Percentiles rank a stretch among this genome's conserved stretches.
phyloP scores from a whole-genome alignment of 2,329 filamentous ascomycete genomes.

The Zymoseptoria pseudotritici region DNA sequence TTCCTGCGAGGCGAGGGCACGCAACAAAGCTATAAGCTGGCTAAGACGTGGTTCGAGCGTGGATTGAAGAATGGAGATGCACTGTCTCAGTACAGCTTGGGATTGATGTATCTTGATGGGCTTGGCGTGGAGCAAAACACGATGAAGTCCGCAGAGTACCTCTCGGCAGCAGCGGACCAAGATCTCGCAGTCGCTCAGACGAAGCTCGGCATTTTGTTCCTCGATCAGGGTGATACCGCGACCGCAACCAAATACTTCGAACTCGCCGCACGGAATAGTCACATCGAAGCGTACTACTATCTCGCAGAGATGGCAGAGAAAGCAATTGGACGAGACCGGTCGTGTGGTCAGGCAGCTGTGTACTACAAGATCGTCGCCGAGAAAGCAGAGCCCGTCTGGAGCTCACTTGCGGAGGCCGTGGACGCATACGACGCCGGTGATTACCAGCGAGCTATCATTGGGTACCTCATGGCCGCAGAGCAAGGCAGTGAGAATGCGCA shows the following conservation, averaged over 20 bases:
- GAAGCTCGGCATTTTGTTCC: conserved; percentile 71
- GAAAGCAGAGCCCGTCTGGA: conserved; percentile 81
- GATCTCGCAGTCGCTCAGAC: conserved; percentile 76
- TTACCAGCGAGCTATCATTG: conserved; percentile 68
- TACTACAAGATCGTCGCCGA: conserved; percentile 87
- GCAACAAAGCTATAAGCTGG: conserved; percentile 67
- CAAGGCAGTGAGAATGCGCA: conserved; percentile 87
- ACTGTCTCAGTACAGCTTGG: conserved; percentile 76
- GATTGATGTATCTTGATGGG: conserved; percentile 74
- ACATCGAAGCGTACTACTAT: conserved; percentile 87
- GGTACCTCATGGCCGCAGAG: conserved; percentile 81
- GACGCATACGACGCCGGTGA: conserved; percentile 73
- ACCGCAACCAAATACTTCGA: conserved; percentile 83
- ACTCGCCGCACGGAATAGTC: conserved; percentile 70
- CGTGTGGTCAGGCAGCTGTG: conserved; percentile 66
- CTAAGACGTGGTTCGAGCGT: conserved; percentile 74
- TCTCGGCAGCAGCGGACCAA: conserved; percentile 73
- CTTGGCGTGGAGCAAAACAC: conserved; percentile 65
- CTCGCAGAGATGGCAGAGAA: conserved; percentile 79
- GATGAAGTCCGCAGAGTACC: conserved; percentile 63
- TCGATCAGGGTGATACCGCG: conserved; percentile 79
- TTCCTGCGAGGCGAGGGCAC: conserved; percentile 81
- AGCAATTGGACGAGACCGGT: conserved; percentile 70
- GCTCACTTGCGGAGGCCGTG: conserved; percentile 76
- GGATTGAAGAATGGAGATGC: conserved; percentile 69